These are phyloP conservation scores for Apiospora koreana DNA, from an alignment of 2,329 filamentous ascomycete species.

Conservation along the genomic window DNA sequence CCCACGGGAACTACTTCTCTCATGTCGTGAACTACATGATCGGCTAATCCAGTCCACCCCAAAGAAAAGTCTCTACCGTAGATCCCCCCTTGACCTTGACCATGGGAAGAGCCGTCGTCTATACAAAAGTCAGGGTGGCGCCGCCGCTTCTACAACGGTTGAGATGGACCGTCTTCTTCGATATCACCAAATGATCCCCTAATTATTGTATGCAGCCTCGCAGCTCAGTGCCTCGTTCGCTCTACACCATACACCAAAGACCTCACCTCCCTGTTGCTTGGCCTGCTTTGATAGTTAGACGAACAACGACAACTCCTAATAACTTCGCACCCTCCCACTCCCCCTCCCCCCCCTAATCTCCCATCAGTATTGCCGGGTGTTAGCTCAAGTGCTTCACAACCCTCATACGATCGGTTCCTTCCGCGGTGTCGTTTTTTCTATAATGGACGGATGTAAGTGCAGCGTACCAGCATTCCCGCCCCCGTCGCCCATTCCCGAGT, in stretches of 20 bases:
- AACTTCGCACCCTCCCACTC: constrained; percentile 12
- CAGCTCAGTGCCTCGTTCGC: not conserved
- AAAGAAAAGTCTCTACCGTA: not conserved
- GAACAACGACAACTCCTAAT: not conserved
- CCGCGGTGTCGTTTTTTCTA: constrained; percentile 17
- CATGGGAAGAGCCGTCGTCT: not conserved
- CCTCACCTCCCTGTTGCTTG: not conserved
- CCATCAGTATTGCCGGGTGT: not conserved
- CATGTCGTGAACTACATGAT: not conserved
- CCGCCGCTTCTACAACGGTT: not conserved
- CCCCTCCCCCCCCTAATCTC: constrained; percentile 10
- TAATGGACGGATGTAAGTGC: constrained; percentile 37
- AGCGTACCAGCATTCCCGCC: not conserved
- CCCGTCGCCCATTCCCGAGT: not conserved
- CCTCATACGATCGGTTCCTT: not conserved
- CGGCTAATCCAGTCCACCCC: not conserved
- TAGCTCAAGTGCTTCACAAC: not conserved
- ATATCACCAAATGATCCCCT: not conserved
- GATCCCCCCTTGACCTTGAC: not conserved
- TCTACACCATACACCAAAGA: constrained; percentile 8
- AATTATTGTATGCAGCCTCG: constrained; percentile 4
- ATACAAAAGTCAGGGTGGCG: constrained; percentile 11
- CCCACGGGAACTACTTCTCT: not conserved
- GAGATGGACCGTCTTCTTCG: not conserved
- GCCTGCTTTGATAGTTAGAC: constrained; percentile 7